A percentile compares a stretch with the other conserved stretches of the same genome.
These are phyloP conservation scores for Byssoonygena ceratinophila DNA, from an alignment of 2,329 filamentous ascomycete genomes.

Conservation along the genomic window DNA sequence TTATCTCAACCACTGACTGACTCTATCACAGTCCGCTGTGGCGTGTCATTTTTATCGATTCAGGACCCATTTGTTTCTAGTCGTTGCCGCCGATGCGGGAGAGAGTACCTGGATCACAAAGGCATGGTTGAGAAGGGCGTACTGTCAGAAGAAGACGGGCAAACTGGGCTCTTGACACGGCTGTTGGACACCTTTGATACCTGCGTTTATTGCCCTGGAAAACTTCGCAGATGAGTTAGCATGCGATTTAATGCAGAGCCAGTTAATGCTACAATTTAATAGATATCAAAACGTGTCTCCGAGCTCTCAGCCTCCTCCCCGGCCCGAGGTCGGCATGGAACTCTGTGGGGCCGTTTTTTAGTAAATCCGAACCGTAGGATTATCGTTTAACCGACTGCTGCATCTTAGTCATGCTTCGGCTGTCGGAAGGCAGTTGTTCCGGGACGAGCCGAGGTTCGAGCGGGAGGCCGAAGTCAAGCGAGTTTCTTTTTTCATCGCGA, in stretches of 20 bases:
- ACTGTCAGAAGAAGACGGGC: background rate
- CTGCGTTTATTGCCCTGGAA: constrained; percentile 17
- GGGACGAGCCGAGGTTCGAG: constrained; percentile 1
- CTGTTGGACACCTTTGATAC: constrained; percentile 14
- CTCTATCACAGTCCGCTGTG: constrained; percentile 45
- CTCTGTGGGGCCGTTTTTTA: no score
- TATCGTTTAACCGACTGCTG: no score
- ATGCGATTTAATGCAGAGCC: no score
- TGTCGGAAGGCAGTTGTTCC: background rate
- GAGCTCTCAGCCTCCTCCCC: no score
- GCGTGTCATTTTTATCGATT: constrained; percentile 45
- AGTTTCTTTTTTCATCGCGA: no score
- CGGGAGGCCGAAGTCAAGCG: background rate
- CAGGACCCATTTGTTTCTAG: constrained; percentile 46
- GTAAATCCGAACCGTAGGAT: no score
- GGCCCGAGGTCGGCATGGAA: no score
- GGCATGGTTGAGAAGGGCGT: background rate
- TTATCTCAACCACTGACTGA: no score
- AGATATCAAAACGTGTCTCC: no score
- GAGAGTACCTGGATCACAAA: constrained; percentile 25
- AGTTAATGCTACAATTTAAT: no score
- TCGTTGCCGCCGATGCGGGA: constrained; percentile 44
- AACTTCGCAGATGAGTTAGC: constrained; percentile 12
- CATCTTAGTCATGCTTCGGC: background rate
- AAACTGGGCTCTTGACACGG: constrained; percentile 4